phyloP scores from a whole-genome alignment of 1,284 basidiomycete species.

The Garcileccinum viscosum region DNA sequence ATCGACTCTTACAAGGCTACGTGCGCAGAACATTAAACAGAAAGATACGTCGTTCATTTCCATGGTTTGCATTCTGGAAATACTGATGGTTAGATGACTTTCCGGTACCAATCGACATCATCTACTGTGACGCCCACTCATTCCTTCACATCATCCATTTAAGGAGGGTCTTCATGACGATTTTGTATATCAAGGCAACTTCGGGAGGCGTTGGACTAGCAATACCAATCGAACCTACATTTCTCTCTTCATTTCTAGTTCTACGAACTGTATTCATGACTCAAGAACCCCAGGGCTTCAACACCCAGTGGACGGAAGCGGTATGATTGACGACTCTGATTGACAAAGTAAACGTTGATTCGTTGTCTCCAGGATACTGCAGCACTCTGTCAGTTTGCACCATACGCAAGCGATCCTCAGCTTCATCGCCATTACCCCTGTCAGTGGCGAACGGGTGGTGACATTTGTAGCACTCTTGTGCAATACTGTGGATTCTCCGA shows the following conservation, averaged over 20 bases:
- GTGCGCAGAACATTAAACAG: constrained; percentile 18
- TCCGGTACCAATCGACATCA: constrained; percentile 22
- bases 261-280: constrained; percentile 12
- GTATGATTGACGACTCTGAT: constrained; percentile 10
- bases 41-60: constrained; percentile 5
- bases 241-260: background rate
- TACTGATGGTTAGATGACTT: constrained; percentile 14
- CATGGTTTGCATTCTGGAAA: constrained; percentile 18
- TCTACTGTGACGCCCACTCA: constrained; percentile 24
- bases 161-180: constrained; percentile 29
- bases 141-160: constrained; percentile 26
- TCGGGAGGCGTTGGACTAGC: constrained; percentile 13
- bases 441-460: constrained; percentile 13
- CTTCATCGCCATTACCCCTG: constrained; percentile 21
- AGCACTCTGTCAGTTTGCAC: constrained; percentile 6
- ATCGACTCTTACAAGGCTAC: constrained; percentile 7
- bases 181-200: constrained; percentile 25
- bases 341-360: constrained; percentile 10
- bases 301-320: constrained; percentile 12
- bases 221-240: constrained; percentile 9
- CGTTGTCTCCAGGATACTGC: constrained; percentile 14
- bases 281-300: constrained; percentile 19
- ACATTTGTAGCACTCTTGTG: constrained; percentile 11
- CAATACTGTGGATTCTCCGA: constrained; percentile 25
- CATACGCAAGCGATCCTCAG: background rate